A percentile compares a stretch with the other conserved stretches of the same genome.
phyloP scores from a whole-genome alignment of 768 basidiomycete species.

The Lactarius quietus region DNA sequence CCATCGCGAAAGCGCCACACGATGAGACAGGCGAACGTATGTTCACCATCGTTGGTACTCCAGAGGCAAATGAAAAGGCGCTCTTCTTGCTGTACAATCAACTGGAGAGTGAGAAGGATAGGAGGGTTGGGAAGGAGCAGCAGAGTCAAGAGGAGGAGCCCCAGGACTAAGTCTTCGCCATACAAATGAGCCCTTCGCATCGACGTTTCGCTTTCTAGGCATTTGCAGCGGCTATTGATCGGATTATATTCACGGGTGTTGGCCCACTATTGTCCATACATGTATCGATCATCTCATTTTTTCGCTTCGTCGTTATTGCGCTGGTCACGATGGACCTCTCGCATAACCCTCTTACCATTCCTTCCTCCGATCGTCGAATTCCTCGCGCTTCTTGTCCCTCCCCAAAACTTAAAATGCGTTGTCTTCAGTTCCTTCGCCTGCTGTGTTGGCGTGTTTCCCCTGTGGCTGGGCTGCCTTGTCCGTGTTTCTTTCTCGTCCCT shows the following conservation, averaged over 20 bases:
- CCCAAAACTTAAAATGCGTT: conserved; percentile 17
- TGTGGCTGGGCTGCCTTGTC: conserved; percentile 17
- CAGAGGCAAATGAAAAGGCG: conserved; percentile 96
- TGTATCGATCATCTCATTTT: conserved; percentile 26
- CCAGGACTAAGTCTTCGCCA: conserved; percentile 27
- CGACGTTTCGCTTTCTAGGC: conserved; percentile 17
- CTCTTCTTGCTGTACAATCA: conserved; percentile 97
- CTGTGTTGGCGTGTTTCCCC: conserved; percentile 9
- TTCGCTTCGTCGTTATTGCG: conserved; percentile 22
- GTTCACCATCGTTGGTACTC: conserved; percentile 98
- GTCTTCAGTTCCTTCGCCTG: conserved; percentile 8
- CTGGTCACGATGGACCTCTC: conserved; percentile 17
- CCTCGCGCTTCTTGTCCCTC: conserved; percentile 16
- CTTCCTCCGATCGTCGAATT: conserved; percentile 12
- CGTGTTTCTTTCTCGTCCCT: conserved; percentile 13
- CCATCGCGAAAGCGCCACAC: conserved; percentile 98
- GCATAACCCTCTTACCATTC: conserved; percentile 13
- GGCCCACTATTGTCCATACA: conserved; percentile 27
- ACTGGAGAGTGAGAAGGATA: conserved; percentile 93
- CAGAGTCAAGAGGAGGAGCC: conserved; percentile 56
- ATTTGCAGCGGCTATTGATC: conserved; percentile 21
- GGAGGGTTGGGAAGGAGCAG: conserved; percentile 81
- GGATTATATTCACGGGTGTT: conserved; percentile 28
- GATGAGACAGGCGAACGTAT: conserved; percentile 99
- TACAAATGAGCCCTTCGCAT: conserved; percentile 13